Base-by-base conservation (phyloP, 495 filamentous ascomycete species). In the Tetracladium setigerum region DNA sequence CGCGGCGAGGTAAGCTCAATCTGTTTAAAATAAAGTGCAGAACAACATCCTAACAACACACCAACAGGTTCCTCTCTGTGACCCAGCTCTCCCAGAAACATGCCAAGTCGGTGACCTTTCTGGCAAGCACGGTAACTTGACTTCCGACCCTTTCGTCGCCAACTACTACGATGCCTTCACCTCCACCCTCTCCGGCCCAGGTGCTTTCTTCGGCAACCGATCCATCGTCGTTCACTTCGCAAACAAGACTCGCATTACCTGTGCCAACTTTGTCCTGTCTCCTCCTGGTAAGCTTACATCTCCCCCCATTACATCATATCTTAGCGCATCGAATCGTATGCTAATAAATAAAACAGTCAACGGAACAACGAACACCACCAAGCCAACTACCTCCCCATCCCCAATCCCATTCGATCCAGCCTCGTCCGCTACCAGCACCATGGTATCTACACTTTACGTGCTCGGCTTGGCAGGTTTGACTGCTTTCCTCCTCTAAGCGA, bases 91-190 rank as follows among this genome's bases (percentile, higher is more conserved):
- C 22, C 84, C 86, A 7, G 57, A 77, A 50, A 84, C 80, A 0
- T 95, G 89, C 70, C 79, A 94, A 63, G 79, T 86, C 19, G 89
- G 89, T 50, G 89, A 95, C 65, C 66, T 95, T 42, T 73, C 77
- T 53, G 89, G 89, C 57, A 95, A 95, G 71, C 75, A 89, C 57
- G 86, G 83, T 44, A 72, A 70, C 36, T 80, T 90, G 59, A 71
- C 63, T 31, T 64, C 52, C 18, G 69, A 69, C 36, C 56, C 62
- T 22, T 81, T 66, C 63, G 54, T 53, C 11, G 56, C 55, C 37
- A 67, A 62, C 15, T 94, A 84, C 63, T 58, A 63, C 38, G 89
- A 95, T 62, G 57, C 66, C 24, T 95, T 81, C 68, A 62, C 82
- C 13, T 83, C 85, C 4, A 79, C 79, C 22, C 47, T 64, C 35